Base-by-base conservation (phyloP, 2,329 filamentous ascomycete species). In the Colletotrichum sp. region DNA sequence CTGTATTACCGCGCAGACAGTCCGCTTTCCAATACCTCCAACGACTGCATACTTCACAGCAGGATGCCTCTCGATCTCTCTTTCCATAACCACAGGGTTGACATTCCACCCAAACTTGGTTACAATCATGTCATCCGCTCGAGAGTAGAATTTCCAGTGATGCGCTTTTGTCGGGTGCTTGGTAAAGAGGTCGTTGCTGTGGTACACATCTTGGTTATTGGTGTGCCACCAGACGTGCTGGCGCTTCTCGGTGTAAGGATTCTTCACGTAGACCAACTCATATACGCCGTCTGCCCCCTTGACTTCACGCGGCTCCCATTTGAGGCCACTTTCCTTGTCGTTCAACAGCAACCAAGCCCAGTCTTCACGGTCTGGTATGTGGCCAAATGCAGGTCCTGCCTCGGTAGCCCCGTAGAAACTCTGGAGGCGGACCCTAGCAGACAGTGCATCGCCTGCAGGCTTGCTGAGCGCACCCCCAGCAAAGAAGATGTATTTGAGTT, bases 61-160 rank as follows among this genome's bases (percentile, higher is more conserved):
- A 0, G 83, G 80, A 26, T 86, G 81, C 1, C 77, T 73, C 0
- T 65, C 66, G 5, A 88, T 79, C 3, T 79, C 81, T 7, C 67
- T 76, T 71, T 88, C 86, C 49, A 87, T 83, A 0, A 80, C 77
- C 1, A 83, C 64, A 0, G 87, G 86, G 60, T 88, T 87, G 10
- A 88, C 78, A 76, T 88, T 88, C 67, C 86, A 83, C 1, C 85
- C 86, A 3, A 81, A 86, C 1, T 83, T 83, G 36, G 87, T 84
- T 5, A 87, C 84, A 28, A 88, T 82, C 10, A 87, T 75, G 32
- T 87, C 84, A 49, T 88, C 84, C 0, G 80, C 80, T 4, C 86
- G 81, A 2, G 85, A 85, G 26, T 80, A 78, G 32, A 86, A 84
- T 6, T 81, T 78, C 85, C 85, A 86, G 24, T 79, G 71, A 24